Evolutionary conservation across 345 rosid genomes (phyloP).

Genomic region (Punica granatum): DNA sequence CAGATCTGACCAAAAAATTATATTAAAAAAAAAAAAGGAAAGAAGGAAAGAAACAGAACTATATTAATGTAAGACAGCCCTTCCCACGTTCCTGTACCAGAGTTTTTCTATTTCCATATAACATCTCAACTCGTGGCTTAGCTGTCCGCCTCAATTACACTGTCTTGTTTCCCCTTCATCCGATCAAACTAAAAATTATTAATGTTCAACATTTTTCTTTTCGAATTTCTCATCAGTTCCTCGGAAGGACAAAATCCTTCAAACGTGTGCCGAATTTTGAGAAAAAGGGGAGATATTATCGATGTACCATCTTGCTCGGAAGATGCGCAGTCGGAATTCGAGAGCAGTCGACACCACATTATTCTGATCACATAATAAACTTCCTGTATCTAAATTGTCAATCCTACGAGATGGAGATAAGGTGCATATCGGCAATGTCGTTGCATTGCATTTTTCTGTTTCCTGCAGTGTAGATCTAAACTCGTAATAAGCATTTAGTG

Average conservation of each 20-base stretch:
- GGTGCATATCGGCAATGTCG: too few relatives aligned
- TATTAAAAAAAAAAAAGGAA: neutral
- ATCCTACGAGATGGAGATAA: too few relatives aligned
- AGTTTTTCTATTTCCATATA: neutral
- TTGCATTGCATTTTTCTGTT: too few relatives aligned
- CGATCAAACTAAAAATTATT: too few relatives aligned
- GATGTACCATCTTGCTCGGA: too few relatives aligned
- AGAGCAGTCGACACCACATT: too few relatives aligned
- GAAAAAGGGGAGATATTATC: too few relatives aligned
- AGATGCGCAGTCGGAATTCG: too few relatives aligned
- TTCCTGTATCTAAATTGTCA: too few relatives aligned
- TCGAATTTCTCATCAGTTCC: neutral
- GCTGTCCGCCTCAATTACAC: conserved; percentile 3
- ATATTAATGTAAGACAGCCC: neutral
- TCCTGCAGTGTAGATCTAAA: too few relatives aligned
- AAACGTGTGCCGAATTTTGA: neutral
- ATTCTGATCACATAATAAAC: too few relatives aligned
- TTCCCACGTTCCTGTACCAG: neutral
- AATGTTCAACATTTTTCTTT: neutral
- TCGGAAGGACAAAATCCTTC: neutral
- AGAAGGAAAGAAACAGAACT: neutral
- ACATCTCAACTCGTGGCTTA: conserved; percentile 1
- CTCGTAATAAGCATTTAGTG: too few relatives aligned
- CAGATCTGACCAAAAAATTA: neutral
- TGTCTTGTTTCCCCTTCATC: neutral